phyloP scores from a whole-genome alignment of 2,329 filamentous ascomycete species.

The Lojkania enalia region DNA sequence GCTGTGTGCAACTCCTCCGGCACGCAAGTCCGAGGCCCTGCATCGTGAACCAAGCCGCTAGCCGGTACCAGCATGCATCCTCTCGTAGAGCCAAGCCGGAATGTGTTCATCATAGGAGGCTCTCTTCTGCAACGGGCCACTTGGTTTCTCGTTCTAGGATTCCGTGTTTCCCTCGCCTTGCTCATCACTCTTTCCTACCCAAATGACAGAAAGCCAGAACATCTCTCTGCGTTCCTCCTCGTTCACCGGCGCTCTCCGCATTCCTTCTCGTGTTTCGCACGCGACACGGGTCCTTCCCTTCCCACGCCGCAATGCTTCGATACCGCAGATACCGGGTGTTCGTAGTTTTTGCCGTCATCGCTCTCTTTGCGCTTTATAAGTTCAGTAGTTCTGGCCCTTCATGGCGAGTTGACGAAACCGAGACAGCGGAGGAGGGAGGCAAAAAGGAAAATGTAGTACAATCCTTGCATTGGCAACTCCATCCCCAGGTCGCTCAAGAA shows the following conservation, averaged over 20 bases:
- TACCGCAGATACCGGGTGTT: constrained; percentile 66
- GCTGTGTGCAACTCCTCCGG: no score
- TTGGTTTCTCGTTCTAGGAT: no score
- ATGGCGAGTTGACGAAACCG: constrained; percentile 39
- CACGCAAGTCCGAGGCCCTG: no score
- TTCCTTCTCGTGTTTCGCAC: background rate
- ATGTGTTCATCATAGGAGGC: no score
- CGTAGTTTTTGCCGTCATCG: constrained; percentile 57
- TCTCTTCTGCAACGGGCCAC: no score
- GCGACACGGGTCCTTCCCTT: background rate
- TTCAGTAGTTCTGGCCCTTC: constrained; percentile 51
- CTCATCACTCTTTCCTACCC: background rate
- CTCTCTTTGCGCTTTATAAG: constrained; percentile 59
- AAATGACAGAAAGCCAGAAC: background rate
- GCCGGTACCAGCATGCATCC: no score
- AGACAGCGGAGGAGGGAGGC: constrained; percentile 19
- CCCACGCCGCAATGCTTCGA: constrained; percentile 54
- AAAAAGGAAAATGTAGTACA: constrained; percentile 2
- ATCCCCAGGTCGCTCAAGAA: constrained; percentile 33
- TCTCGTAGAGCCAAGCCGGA: background rate
- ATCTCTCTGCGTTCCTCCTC: background rate
- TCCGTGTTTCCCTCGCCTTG: background rate
- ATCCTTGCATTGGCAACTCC: constrained; percentile 24
- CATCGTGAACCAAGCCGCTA: no score
- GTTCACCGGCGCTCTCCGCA: background rate